Evolutionary conservation across 495 filamentous ascomycete species (phyloP), one percentile per base, ranked within the genome.

Genomic region (Gamarada debralockiae): DNA sequence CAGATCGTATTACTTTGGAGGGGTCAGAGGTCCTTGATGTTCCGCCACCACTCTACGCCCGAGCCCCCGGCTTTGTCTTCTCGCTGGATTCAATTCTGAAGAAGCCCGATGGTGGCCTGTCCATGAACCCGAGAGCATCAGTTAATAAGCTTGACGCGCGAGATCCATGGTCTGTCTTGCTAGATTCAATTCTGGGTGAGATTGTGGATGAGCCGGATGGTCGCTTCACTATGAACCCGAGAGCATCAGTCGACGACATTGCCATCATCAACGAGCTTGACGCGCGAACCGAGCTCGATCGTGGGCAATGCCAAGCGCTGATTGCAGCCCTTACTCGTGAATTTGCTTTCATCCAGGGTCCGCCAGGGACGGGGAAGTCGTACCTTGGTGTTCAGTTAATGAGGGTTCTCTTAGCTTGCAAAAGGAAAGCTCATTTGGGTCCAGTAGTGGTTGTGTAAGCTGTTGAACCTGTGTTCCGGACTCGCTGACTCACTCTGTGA

Each of bases 291-390:
- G 20, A 8, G 12, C 53, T 60, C 25, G 53, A 60, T 38, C 37
- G 29, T 23, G 53, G 58, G 13, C 53, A 60, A 27, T 56, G 53
- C 23, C 22, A 18, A 15, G 54, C 43, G 17, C 15, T 60, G 15
- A 46, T 60, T 2, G 44, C 49, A 1, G 58, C 53, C 1, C 64
- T 96, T n/a, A 84, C 85, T 0, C 87, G 83, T 42, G 74, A 79
- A 38, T 61, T 96, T 3, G 80, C 88, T 10, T 83, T 97, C 34
- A 72, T 96, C 0, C 92, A 96, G 67, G 92, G 92, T 0, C 92
- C 91, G 6, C 92, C 92, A 6, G 92, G 92, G 0, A 96, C 91
- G 1, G 92, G 92, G 10, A 95, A 95, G 59, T 93, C 90, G 0
- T 81, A 81, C 56, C 42, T 57, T 25, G 51, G 55, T 36, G 46